Evolutionary conservation across 768 basidiomycete genomes (phyloP).

Genomic region (Collybia nuda): DNA sequence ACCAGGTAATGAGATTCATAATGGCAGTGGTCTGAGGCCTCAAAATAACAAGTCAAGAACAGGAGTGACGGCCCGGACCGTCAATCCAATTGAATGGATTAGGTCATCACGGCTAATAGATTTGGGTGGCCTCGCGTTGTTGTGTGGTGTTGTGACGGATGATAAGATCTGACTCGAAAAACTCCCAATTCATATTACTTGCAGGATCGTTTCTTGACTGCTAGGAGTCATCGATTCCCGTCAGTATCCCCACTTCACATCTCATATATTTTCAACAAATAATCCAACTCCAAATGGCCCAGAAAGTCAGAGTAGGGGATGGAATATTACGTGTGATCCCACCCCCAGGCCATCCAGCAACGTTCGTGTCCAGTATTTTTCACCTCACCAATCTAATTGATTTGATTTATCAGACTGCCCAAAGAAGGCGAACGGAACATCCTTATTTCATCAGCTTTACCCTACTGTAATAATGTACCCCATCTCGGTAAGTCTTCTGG

Average conservation of each 20-base stretch:
- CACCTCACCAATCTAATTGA: constrained; percentile 10
- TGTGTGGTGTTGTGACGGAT: constrained; percentile 15
- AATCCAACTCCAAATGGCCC: constrained; percentile 37
- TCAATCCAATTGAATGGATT: constrained; percentile 5
- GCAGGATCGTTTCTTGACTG: constrained; percentile 4
- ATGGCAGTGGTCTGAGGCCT: background rate
- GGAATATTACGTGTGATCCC: constrained; percentile 51
- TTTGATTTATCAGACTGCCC: constrained; percentile 47
- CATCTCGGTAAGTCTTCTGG: constrained; percentile 71
- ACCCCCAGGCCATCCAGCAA: constrained; percentile 48
- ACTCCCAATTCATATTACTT: constrained; percentile 6
- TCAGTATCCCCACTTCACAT: constrained; percentile 6
- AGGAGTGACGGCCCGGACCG: no score
- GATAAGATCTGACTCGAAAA: constrained; percentile 13
- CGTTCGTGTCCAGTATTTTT: constrained; percentile 34
- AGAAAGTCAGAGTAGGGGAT: constrained; percentile 51
- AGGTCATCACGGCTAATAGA: background rate
- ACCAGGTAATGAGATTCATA: constrained; percentile 20
- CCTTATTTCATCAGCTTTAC: constrained; percentile 92
- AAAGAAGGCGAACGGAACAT: constrained; percentile 86
- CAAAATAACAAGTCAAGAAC: no score
- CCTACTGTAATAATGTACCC: constrained; percentile 96
- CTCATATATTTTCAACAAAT: constrained; percentile 1
- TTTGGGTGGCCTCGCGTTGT: constrained; percentile 16
- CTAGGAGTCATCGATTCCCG: constrained; percentile 8